Percentiles rank a stretch among this genome's conserved stretches.
These are phyloP conservation scores for Gelatoporia subvermispora DNA, from an alignment of 768 basidiomycete species.

Conservation along the genomic window DNA sequence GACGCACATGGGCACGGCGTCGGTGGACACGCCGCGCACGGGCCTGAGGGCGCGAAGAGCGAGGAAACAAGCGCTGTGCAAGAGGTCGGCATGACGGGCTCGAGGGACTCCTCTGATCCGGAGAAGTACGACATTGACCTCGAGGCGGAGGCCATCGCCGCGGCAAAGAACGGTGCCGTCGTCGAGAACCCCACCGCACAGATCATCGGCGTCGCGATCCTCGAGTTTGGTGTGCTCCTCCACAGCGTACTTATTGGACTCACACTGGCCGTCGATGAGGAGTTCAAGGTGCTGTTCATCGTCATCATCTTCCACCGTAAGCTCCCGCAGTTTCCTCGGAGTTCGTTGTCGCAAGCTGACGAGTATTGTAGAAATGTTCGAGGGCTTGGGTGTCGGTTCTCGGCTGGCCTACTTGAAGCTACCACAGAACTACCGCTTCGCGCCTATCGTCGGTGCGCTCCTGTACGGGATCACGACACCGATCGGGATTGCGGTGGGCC, in stretches of 20 bases:
- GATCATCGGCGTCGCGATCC: conserved; percentile 80
- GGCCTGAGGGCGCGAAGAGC: conserved; percentile 43
- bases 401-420: conserved; percentile 76
- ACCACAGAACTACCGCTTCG: conserved; percentile 45
- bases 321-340: conserved; percentile 24
- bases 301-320: conserved; percentile 90
- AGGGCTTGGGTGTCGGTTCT: conserved; percentile 90
- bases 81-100: conserved; percentile 2
- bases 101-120: conserved; percentile 7
- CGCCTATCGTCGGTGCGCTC: conserved; percentile 56
- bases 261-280: conserved; percentile 81
- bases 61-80: conserved; percentile 6
- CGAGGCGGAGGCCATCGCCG: neutral
- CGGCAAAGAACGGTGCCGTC: conserved; percentile 2
- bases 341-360: neutral
- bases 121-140: conserved; percentile 3
- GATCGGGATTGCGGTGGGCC: conserved; percentile 76
- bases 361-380: conserved; percentile 86
- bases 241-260: conserved; percentile 87
- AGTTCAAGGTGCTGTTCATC: conserved; percentile 83
- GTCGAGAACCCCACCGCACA: conserved; percentile 43
- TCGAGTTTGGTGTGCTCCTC: conserved; percentile 90
- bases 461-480: conserved; percentile 80
- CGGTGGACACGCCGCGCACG: conserved; percentile 58
- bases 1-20: conserved; percentile 65